Conservation (phyloP, 2,329 filamentous ascomycete genomes). For the Arthrobotrys iridis region DNA sequence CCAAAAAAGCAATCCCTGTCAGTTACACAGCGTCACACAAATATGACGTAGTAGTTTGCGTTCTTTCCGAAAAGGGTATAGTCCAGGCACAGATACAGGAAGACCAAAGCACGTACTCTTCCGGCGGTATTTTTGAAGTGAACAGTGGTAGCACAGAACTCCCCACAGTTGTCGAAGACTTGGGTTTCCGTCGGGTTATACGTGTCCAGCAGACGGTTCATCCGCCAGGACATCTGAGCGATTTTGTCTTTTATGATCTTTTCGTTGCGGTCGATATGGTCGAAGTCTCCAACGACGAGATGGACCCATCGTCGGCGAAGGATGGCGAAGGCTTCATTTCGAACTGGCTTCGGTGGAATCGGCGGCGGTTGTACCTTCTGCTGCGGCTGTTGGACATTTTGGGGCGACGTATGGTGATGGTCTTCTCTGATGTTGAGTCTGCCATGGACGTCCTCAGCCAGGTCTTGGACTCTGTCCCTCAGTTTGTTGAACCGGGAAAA, state of each 20-base stretch:
- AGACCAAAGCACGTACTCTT: constrained; percentile 13
- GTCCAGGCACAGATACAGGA: too few relatives aligned
- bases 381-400: not conserved
- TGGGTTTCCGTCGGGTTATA: not conserved
- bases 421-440: not conserved
- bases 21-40: not conserved
- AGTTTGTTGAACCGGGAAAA: constrained; percentile 2
- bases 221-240: not conserved
- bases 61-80: not conserved
- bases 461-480: constrained; percentile 1
- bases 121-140: constrained; percentile 18
- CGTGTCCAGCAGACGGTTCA: not conserved
- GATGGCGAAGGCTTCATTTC: constrained; percentile 12
- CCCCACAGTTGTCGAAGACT: constrained; percentile 17
- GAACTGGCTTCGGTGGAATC: not conserved
- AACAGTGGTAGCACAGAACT: constrained; percentile 6
- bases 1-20: not conserved
- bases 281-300: constrained; percentile 28
- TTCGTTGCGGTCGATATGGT: not conserved
- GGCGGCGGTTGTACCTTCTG: not conserved
- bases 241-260: not conserved
- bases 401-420: not conserved
- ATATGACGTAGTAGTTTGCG: not conserved
- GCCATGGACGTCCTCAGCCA: constrained; percentile 2
- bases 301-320: constrained; percentile 28